Conservation (phyloP, 441 rosid species). For the Manihot esculenta region DNA sequence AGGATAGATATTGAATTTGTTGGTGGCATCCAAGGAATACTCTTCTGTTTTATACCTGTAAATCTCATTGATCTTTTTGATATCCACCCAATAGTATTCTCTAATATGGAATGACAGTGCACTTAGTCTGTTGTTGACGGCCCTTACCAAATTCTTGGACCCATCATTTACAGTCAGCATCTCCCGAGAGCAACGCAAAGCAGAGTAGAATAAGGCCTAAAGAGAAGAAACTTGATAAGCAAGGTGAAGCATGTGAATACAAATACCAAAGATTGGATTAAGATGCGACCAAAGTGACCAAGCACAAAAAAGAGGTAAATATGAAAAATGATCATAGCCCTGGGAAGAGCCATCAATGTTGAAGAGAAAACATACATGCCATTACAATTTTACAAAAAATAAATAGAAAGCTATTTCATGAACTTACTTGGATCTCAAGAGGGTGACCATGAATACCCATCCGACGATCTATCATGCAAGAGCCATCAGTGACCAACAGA, state of each 20-base stretch:
- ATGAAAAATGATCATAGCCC: neutral
- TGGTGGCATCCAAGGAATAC: conserved; percentile 82
- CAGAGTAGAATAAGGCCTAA: conserved; percentile 86
- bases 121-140: conserved; percentile 83
- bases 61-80: conserved; percentile 81
- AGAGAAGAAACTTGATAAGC: conserved; percentile 16
- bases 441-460: conserved; percentile 99
- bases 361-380: neutral
- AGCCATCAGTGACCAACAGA: conserved; percentile 87
- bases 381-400: neutral
- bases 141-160: conserved; percentile 69
- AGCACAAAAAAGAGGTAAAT: neutral
- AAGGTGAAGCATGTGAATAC: conserved; percentile 8
- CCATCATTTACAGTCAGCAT: conserved; percentile 74
- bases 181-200: conserved; percentile 78
- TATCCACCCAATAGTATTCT: conserved; percentile 95
- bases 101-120: conserved; percentile 89
- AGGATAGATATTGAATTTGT: conserved; percentile 95
- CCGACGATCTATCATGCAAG: conserved; percentile 94
- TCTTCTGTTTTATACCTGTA: conserved; percentile 94
- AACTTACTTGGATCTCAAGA: conserved; percentile 90
- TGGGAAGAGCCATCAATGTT: no score
- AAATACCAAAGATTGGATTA: neutral
- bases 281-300: no score
- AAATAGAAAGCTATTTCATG: neutral